Evolutionary conservation across 2,329 filamentous ascomycete genomes (phyloP).

Genomic region (Diaporthe aspalathi): DNA sequence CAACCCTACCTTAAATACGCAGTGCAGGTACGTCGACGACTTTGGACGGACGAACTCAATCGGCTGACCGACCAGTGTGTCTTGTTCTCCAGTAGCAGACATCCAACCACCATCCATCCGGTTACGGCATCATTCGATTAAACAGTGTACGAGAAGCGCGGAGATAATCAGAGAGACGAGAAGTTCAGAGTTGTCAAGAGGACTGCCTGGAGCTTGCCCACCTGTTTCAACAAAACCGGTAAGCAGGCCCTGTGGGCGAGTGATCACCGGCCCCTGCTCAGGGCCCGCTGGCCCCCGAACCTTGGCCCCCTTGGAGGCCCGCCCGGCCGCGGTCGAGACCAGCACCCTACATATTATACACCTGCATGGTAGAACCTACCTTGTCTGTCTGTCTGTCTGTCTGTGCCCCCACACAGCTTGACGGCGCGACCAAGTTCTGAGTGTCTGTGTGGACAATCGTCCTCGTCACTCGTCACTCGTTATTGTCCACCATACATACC

Average conservation of each 20-base stretch:
- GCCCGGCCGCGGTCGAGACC: slow-evolving; percentile 23
- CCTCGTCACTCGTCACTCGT: background rate
- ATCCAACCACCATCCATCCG: slow-evolving; percentile 3
- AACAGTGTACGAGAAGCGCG: background rate
- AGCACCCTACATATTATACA: background rate
- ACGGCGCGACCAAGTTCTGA: background rate
- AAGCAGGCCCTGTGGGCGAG: slow-evolving; percentile 5
- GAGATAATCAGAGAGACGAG: background rate
- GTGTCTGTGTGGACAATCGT: too few relatives aligned
- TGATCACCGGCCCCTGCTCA: slow-evolving; percentile 14
- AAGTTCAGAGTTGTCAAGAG: too few relatives aligned
- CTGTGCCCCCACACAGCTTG: slow-evolving; percentile 6
- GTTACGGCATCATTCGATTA: too few relatives aligned
- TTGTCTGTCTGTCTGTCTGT: too few relatives aligned
- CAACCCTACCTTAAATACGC: background rate
- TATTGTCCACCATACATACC: background rate
- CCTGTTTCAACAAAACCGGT: slow-evolving; percentile 22
- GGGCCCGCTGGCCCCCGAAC: slow-evolving; percentile 11
- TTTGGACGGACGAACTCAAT: background rate
- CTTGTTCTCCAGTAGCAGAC: background rate
- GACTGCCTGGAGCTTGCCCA: slow-evolving; percentile 9
- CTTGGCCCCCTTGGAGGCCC: slow-evolving; percentile 6
- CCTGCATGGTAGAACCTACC: slow-evolving; percentile 23
- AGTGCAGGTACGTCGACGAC: background rate
- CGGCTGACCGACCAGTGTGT: slow-evolving; percentile 11